Conservation (phyloP, 192 early-diverging fungal genomes). For the Podila clonocystis region DNA sequence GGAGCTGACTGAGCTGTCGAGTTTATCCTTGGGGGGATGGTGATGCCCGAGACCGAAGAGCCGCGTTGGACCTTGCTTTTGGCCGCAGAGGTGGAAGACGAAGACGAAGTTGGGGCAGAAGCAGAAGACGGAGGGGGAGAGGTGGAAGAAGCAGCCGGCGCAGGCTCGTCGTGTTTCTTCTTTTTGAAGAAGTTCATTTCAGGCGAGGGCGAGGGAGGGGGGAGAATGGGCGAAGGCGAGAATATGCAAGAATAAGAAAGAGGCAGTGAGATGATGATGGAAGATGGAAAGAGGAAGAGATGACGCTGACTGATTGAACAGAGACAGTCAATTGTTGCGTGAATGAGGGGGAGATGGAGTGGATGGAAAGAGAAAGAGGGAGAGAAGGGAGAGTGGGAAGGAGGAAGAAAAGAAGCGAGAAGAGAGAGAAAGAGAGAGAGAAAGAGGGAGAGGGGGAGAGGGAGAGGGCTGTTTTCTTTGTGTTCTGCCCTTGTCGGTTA, state of each 20-base stretch:
- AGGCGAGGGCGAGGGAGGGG: not conserved
- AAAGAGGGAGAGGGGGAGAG: not conserved
- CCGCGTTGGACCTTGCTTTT: conserved; percentile 11
- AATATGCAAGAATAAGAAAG: conserved; percentile 1
- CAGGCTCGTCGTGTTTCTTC: conserved; percentile 18
- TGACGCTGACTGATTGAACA: not conserved
- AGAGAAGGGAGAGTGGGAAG: not conserved
- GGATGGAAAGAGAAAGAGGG: not conserved
- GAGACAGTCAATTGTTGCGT: not conserved
- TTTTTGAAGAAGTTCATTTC: conserved; percentile 32
- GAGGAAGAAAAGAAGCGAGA: not conserved
- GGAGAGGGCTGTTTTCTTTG: not conserved
- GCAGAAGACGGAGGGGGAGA: not conserved
- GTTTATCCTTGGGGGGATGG: conserved; percentile 13
- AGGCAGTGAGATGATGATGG: not conserved
- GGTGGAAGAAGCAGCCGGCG: conserved; percentile 5
- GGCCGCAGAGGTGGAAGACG: too few relatives aligned
- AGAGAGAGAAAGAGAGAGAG: not conserved
- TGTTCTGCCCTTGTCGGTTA: not conserved
- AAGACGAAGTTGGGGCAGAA: too few relatives aligned
- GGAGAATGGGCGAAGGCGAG: not conserved
- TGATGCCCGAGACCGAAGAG: conserved; percentile 22
- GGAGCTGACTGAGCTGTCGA: not conserved
- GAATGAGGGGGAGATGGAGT: not conserved
- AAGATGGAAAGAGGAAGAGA: not conserved